phyloP scores from a whole-genome alignment of 257 asterid species.

The Solanum paucissectum region DNA sequence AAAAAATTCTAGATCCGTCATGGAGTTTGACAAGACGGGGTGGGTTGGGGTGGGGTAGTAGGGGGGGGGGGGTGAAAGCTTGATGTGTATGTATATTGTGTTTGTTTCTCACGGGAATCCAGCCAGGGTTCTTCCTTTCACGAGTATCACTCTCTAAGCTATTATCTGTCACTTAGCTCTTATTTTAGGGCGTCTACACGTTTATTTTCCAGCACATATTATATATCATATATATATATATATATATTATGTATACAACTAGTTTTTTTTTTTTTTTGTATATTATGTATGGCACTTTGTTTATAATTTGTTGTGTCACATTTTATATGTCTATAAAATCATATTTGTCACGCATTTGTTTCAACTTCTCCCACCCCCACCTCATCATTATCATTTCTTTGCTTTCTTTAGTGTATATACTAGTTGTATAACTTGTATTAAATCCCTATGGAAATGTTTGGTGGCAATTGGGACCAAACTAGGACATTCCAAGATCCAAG shows the following conservation, averaged over 20 bases:
- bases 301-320: neutral
- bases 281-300: neutral
- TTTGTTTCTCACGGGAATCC: conserved; percentile 24
- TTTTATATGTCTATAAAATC: neutral
- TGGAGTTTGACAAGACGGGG: neutral
- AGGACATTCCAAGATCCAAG: neutral
- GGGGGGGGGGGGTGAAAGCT: neutral
- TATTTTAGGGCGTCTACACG: conserved; percentile 16
- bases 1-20: neutral
- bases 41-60: neutral
- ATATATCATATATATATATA: neutral
- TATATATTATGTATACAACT: neutral
- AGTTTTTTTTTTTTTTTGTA: too few relatives aligned
- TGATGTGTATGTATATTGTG: conserved; percentile 12
- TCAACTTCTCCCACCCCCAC: neutral
- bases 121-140: conserved; percentile 9
- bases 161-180: neutral
- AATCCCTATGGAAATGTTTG: neutral
- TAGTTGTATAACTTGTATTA: neutral
- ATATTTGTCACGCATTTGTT: neutral
- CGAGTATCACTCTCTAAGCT: conserved; percentile 13
- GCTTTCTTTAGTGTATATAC: neutral
- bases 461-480: neutral
- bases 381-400: neutral
- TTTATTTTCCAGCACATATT: conserved; percentile 6